phyloP scores from a whole-genome alignment of 495 filamentous ascomycete species.

The Trichoderma orchidacearum region DNA sequence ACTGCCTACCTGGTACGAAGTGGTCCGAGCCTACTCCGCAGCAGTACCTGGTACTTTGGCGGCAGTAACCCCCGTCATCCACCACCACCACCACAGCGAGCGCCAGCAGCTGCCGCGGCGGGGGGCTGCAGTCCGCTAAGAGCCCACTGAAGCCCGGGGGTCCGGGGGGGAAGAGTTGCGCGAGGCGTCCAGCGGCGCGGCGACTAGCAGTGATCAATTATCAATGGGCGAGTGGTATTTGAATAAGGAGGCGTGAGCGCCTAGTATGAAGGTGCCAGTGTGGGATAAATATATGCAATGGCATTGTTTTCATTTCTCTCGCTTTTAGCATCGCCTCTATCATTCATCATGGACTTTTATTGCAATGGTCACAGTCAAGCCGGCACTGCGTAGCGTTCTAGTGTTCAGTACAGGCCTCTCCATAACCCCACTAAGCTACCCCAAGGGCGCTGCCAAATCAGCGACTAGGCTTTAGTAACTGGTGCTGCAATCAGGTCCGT shows the following conservation, averaged over 20 bases:
- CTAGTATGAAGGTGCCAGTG: too few species aligned
- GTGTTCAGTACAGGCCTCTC: background rate
- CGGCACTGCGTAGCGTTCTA: background rate
- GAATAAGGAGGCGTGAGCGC: too few species aligned
- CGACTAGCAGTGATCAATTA: too few species aligned
- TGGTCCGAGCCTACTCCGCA: background rate
- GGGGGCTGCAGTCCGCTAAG: background rate
- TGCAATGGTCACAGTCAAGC: background rate
- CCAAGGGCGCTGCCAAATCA: background rate
- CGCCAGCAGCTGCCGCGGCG: background rate
- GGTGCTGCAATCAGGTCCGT: constrained; percentile 1
- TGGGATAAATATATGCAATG: too few species aligned
- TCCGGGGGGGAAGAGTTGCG: too few species aligned
- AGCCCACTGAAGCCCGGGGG: background rate
- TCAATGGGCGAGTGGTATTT: too few species aligned
- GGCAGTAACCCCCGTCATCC: too few species aligned
- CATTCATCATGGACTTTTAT: too few species aligned
- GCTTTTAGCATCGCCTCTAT: too few species aligned
- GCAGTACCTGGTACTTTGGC: background rate
- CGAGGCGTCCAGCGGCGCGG: too few species aligned
- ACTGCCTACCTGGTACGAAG: background rate
- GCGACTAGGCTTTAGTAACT: background rate
- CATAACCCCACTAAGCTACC: background rate
- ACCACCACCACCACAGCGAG: too few species aligned
- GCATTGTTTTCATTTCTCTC: too few species aligned